phyloP scores from a whole-genome alignment of 208 protist genomes.

The Leishmania lainsoni region DNA sequence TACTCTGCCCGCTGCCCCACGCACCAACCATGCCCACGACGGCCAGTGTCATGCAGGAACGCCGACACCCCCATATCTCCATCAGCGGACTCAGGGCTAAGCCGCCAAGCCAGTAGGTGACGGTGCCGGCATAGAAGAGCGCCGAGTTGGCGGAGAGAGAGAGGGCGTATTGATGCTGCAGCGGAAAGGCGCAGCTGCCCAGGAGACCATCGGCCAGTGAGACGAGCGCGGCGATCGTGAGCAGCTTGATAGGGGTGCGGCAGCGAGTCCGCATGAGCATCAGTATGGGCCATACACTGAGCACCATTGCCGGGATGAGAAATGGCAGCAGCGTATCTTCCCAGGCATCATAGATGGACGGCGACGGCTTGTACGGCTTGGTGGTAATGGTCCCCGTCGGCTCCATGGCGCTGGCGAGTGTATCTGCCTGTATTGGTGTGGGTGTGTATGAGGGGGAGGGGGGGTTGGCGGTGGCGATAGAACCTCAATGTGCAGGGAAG shows the following conservation, averaged over 20 bases:
- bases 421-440: not conserved
- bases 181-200: constrained; percentile 23
- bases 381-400: not conserved
- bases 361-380: not conserved
- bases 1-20: constrained; percentile 9
- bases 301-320: constrained; percentile 20
- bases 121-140: constrained; percentile 21
- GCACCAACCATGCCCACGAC: constrained; percentile 1
- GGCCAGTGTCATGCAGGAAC: constrained; percentile 11
- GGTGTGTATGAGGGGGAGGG: not conserved
- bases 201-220: constrained; percentile 23
- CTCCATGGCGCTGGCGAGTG: not conserved
- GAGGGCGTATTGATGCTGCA: constrained; percentile 27
- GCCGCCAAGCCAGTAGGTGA: constrained; percentile 20
- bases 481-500: too few relatives aligned
- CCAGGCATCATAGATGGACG: constrained; percentile 25
- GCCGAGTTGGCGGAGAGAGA: constrained; percentile 8
- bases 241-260: constrained; percentile 17
- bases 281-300: constrained; percentile 12
- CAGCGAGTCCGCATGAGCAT: constrained; percentile 8
- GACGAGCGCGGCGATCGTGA: constrained; percentile 9
- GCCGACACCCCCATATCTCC: constrained; percentile 9
- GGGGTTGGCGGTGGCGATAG: too few relatives aligned
- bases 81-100: constrained; percentile 10
- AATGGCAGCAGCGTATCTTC: constrained; percentile 7